Percentiles rank a stretch among this genome's conserved stretches.
These are phyloP conservation scores for Senna tora DNA, from an alignment of 306 rosid species.

Conservation along the genomic window DNA sequence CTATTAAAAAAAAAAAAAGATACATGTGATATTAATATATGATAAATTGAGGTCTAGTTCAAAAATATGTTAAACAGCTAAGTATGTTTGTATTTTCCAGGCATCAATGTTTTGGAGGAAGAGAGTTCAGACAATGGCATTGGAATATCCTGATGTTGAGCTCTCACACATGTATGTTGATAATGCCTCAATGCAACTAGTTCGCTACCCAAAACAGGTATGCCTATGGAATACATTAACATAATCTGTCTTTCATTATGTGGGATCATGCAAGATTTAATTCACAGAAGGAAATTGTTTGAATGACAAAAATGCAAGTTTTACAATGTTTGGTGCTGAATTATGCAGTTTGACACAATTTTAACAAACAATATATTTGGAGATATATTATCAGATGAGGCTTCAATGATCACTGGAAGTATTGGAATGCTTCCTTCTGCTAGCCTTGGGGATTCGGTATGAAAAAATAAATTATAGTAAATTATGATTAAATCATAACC, in stretches of 20 bases:
- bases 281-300: constrained; percentile 12
- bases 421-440: constrained; percentile 99
- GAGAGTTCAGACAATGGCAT: constrained; percentile 65
- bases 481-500: constrained; percentile 22
- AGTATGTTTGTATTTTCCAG: constrained; percentile 46
- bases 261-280: constrained; percentile 14
- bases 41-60: constrained; percentile 22
- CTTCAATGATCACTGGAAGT: constrained; percentile 97
- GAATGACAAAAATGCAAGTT: constrained; percentile 25
- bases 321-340: constrained; percentile 35
- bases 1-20: too few relatives aligned
- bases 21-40: background rate
- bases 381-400: constrained; percentile 94
- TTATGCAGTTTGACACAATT: constrained; percentile 83
- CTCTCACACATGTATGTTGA: constrained; percentile 98
- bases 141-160: constrained; percentile 86
- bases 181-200: constrained; percentile 91
- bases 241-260: constrained; percentile 32
- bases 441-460: constrained; percentile 83
- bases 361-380: constrained; percentile 96
- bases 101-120: constrained; percentile 93
- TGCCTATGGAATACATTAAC: constrained; percentile 35
- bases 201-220: constrained; percentile 95
- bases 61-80: background rate
- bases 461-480: constrained; percentile 24